Base-by-base conservation (phyloP, 148 eudicot genomes). In the Beta vulgaris region DNA sequence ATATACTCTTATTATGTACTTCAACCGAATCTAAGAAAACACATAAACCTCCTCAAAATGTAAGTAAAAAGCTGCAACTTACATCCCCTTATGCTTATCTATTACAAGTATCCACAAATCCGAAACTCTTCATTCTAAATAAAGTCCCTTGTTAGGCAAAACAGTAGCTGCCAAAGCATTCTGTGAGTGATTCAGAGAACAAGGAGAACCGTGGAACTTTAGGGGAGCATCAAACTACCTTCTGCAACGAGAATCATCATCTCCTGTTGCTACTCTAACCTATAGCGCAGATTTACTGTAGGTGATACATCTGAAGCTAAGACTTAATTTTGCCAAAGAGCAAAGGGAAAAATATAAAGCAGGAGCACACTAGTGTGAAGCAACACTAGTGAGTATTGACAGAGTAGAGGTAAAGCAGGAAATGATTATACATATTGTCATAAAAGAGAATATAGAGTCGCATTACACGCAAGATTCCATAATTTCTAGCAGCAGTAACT, bases 141-240 rank as follows among this genome's bases (percentile, higher is more conserved):
- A n/a, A n/a, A n/a, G n/a, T n/a, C n/a, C n/a, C n/a, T n/a, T n/a
- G n/a, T n/a, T n/a, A n/a, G n/a, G n/a, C n/a, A n/a, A n/a, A n/a
- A n/a, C n/a, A n/a, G n/a, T n/a, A n/a, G n/a, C n/a, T n/a, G n/a
- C n/a, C n/a, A n/a, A n/a, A n/a, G n/a, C n/a, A n/a, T n/a, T n/a
- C n/a, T n/a, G n/a, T n/a, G n/a, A n/a, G n/a, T n/a, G n/a, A n/a
- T n/a, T n/a, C n/a, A n/a, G n/a, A n/a, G n/a, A n/a, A n/a, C n/a
- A n/a, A n/a, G n/a, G n/a, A 86, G 76, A 29, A 88, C 88, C 59
- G 84, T 88, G 73, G 58, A 76, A 43, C 42, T 55, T 57, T 42
- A 1, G 31, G 23, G 57, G 73, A 57, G 57, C 55, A 21, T 42
- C 79, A 42, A 64, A 23, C 16, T 25, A 75, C 71, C 77, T 71